phyloP scores from a whole-genome alignment of 163 green algal species.

The Scenedesmus sp. region DNA sequence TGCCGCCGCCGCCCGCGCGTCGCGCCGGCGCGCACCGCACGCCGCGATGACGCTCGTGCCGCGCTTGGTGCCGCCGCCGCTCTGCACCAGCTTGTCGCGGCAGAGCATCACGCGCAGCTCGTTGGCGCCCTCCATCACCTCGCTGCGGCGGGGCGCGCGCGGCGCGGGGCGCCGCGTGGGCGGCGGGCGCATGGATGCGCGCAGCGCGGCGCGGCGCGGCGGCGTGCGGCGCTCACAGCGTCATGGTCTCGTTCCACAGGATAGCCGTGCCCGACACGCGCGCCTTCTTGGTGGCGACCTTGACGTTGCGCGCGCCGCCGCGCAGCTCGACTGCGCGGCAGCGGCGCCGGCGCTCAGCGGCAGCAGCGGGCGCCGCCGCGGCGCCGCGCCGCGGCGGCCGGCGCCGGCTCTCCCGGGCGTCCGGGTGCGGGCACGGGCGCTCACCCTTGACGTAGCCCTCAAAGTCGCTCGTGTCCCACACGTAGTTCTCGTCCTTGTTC shows the following conservation, averaged over 20 bases:
- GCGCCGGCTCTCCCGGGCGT: too few species aligned
- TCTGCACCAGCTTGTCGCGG: slow-evolving; percentile 67
- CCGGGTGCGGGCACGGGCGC: background rate
- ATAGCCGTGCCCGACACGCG: slow-evolving; percentile 13
- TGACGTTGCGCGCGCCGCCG: slow-evolving; percentile 63
- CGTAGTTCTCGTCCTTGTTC: slow-evolving; percentile 67
- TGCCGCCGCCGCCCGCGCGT: background rate
- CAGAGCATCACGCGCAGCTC: slow-evolving; percentile 93
- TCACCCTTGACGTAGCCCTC: slow-evolving; percentile 72
- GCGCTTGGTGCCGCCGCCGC: slow-evolving; percentile 47
- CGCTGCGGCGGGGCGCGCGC: slow-evolving; percentile 54
- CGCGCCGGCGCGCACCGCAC: slow-evolving; percentile 71
- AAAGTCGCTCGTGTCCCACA: slow-evolving; percentile 67
- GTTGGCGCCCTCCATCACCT: slow-evolving; percentile 77
- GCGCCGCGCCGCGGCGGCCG: too few species aligned
- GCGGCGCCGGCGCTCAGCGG: background rate
- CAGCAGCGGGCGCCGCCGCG: too few species aligned
- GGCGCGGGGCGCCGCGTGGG: background rate
- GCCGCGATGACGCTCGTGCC: slow-evolving; percentile 77
- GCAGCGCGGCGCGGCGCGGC: too few species aligned
- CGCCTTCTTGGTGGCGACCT: slow-evolving; percentile 52
- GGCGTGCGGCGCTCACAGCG: slow-evolving; percentile 25
- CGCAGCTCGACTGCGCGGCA: slow-evolving; percentile 68
- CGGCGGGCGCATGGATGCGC: too few species aligned
- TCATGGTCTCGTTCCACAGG: slow-evolving; percentile 45